Conservation (phyloP, 345 rosid genomes). For the Melaleuca quinquenervia region DNA sequence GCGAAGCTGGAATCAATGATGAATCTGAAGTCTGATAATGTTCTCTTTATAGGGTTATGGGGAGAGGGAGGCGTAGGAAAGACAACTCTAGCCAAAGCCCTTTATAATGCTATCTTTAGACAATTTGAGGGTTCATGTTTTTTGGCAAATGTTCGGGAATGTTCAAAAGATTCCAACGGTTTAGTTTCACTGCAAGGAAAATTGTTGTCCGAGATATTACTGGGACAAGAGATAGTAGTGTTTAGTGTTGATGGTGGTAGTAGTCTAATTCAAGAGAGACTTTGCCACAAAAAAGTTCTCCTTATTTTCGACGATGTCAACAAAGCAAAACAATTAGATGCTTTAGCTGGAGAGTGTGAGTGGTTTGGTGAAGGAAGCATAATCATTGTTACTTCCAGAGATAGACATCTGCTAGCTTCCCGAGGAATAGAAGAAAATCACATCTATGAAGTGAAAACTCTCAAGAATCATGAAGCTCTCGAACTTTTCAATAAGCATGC, state of each 20-base stretch:
- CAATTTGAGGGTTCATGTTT: not conserved
- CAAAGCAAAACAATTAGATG: too few species aligned
- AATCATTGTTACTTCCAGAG: too few species aligned
- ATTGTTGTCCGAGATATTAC: not conserved
- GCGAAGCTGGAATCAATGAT: not conserved
- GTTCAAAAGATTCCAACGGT: not conserved
- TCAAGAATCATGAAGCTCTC: too few species aligned
- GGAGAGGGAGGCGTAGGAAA: not conserved
- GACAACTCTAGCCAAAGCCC: not conserved
- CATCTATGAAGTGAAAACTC: too few species aligned
- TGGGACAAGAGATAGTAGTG: accelerated
- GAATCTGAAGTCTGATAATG: accelerated
- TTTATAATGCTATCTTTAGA: too few species aligned
- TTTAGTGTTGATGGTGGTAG: accelerated
- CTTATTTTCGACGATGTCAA: too few species aligned
- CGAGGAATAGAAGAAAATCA: too few species aligned
- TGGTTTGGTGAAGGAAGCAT: too few species aligned
- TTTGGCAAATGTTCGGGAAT: not conserved
- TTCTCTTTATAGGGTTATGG: not conserved
- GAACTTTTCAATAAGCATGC: too few species aligned
- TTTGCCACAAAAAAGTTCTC: too few species aligned
- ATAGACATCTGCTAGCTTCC: too few species aligned
- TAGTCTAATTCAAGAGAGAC: accelerated
- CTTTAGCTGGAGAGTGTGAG: too few species aligned
- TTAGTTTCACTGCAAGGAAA: not conserved